Conservation (phyloP, 2,329 filamentous ascomycete genomes). For the Alternaria panax region DNA sequence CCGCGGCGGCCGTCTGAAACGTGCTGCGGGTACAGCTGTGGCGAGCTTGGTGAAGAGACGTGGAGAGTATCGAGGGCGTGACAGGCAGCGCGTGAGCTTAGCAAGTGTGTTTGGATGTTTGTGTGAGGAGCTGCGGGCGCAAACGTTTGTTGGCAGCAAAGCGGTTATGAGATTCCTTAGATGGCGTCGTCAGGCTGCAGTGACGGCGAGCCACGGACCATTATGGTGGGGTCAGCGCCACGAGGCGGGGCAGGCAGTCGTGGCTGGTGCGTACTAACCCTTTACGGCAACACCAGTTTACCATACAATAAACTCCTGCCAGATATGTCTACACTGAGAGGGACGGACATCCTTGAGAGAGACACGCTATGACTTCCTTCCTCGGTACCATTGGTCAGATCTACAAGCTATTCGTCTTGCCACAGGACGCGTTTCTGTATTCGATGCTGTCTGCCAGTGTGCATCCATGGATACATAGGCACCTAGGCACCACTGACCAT, state of each 20-base stretch:
- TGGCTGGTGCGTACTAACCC: conserved; percentile 10
- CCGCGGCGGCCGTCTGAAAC: not conserved
- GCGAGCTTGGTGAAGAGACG: not conserved
- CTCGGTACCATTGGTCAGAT: too few relatives aligned
- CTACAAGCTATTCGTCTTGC: too few relatives aligned
- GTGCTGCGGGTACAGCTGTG: not conserved
- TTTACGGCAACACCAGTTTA: not conserved
- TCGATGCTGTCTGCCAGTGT: too few relatives aligned
- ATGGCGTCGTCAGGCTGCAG: conserved; percentile 14
- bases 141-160: conserved; percentile 8
- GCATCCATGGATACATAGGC: too few relatives aligned
- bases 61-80: not conserved
- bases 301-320: not conserved
- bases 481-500: not conserved
- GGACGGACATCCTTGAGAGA: too few relatives aligned
- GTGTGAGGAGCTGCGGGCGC: not conserved
- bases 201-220: conserved; percentile 12
- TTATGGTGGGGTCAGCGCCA: conserved; percentile 16
- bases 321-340: not conserved
- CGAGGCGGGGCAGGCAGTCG: conserved; percentile 11
- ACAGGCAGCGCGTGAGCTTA: not conserved
- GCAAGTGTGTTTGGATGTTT: not conserved
- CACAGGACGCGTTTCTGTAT: too few relatives aligned
- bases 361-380: too few relatives aligned
- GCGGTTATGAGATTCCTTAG: conserved; percentile 4